phyloP scores from a whole-genome alignment of 441 rosid genomes.

The Erodium texanum region DNA sequence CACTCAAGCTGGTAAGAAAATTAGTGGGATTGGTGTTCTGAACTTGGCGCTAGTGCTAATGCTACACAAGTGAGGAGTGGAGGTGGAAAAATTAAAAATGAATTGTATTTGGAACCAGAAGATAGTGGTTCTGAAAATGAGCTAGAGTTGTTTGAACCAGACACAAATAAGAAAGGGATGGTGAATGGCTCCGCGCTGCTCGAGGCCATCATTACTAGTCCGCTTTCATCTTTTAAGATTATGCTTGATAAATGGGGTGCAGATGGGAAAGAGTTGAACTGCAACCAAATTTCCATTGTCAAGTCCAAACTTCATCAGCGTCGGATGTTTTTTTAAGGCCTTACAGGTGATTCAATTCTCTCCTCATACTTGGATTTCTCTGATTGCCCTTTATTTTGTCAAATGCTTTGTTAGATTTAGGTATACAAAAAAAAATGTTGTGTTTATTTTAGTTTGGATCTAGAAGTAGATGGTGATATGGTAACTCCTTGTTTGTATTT shows the following conservation, averaged over 20 bases:
- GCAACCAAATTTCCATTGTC: not conserved
- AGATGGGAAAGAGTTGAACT: not conserved
- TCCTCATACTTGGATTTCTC: not conserved
- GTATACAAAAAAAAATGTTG: no score
- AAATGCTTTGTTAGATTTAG: no score
- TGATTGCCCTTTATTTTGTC: no score
- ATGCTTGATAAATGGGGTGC: constrained; percentile 6
- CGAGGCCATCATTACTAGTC: not conserved
- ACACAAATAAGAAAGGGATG: not conserved
- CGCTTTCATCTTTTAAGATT: not conserved
- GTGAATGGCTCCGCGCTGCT: not conserved
- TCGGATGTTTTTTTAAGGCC: not conserved
- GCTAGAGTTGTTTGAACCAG: constrained; percentile 3
- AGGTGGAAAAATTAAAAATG: not conserved
- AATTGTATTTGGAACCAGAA: not conserved
- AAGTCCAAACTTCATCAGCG: not conserved
- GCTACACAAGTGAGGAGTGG: not conserved
- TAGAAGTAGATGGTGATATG: no score
- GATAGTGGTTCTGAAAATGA: not conserved
- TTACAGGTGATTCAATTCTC: constrained; percentile 3
- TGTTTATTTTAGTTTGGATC: no score
- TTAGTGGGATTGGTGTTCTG: not conserved
- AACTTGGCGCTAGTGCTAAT: constrained; percentile 6
- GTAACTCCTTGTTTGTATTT: no score
- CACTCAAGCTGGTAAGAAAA: not conserved